Base-by-base conservation (phyloP, 495 filamentous ascomycete genomes). In the Diplogelasinospora grovesii region DNA sequence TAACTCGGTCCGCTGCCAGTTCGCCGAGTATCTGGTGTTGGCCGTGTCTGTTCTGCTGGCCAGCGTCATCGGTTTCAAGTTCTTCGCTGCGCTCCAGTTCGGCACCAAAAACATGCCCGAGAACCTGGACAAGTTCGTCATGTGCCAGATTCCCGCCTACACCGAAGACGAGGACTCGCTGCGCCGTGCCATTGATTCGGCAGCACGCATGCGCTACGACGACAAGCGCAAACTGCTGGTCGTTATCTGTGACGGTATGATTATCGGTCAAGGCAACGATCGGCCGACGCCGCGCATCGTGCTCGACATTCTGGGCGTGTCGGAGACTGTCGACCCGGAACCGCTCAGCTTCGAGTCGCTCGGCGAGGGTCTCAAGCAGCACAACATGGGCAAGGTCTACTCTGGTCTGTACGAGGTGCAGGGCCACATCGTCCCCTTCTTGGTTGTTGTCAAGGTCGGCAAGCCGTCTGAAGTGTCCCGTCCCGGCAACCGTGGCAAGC, bases 351-450 rank as follows among this genome's bases (percentile, higher is more conserved):
- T 97, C 55, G 90, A 99, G 60, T 92, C 85, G 57, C 71, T 99
- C 30, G 92, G 92, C 36, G 90, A 97, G 64, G 93, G 92, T 52
- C 81, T 85, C 69, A 94, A 89, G 62, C 92, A 95, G 62, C 93
- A 96, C 71, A 99, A 99, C 59, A 96, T 96, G 89, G 93, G 83
- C 53, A 99, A 99, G 60, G 78, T 96, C 35, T 99, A 97, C 69
- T 96, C 90, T 23, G 92, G 92, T 49, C 70, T 99, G 29, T 99
- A 97, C 62, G 92, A 99, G 61, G 89, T 95, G 13, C 86, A 95
- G 54, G 92, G 92, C 48, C 89, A 97, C 57, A 95, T 99, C 47
- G 92, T 99, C 16, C 92, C 92, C 32, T 99, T 93, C 79, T 56
- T 99, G 50, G 93, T 99, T 37, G 74, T 99, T 22, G 88, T 95